These are phyloP conservation scores for Fomitiporia mediterranea DNA, from an alignment of 1,284 basidiomycete species.

Conservation along the genomic window DNA sequence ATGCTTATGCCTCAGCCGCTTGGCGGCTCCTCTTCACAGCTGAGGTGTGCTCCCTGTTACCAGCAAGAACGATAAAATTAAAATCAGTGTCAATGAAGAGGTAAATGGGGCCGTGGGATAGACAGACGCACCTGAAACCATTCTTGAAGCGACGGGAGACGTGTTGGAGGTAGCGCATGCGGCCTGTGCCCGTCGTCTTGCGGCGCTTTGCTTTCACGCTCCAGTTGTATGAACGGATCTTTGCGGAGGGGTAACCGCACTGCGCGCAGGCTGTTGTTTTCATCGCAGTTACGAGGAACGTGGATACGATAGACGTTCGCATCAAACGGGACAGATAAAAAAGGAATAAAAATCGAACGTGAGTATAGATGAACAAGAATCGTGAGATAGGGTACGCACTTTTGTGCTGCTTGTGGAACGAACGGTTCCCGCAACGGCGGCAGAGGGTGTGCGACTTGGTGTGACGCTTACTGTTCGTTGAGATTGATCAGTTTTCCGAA, in stretches of 20 bases:
- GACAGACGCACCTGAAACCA: slow-evolving; percentile 74
- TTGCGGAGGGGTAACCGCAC: slow-evolving; percentile 96
- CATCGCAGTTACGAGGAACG: slow-evolving; percentile 1
- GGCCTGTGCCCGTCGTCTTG: slow-evolving; percentile 97
- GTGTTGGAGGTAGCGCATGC: slow-evolving; percentile 92
- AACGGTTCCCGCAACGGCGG: slow-evolving; percentile 88
- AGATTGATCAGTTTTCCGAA: slow-evolving; percentile 14
- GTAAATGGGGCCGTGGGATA: not conserved
- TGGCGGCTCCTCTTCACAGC: slow-evolving; percentile 58
- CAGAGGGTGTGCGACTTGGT: slow-evolving; percentile 98
- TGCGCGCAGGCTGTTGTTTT: slow-evolving; percentile 74
- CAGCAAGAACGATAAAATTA: not conserved
- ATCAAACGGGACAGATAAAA: too few relatives aligned
- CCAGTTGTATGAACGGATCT: slow-evolving; percentile 96
- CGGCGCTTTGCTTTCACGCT: slow-evolving; percentile 98
- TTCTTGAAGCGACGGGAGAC: slow-evolving; percentile 97
- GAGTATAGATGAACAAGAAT: not conserved
- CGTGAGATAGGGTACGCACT: slow-evolving; percentile 47
- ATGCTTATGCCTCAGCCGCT: slow-evolving; percentile 42
- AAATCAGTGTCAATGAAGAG: not conserved
- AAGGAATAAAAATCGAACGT: not conserved
- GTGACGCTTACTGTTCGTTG: slow-evolving; percentile 95
- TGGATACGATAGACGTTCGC: not conserved
- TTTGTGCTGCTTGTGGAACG: slow-evolving; percentile 98
- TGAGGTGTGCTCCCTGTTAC: slow-evolving; percentile 75